These are phyloP conservation scores for Arachnopeziza araneosa DNA, from an alignment of 2,329 filamentous ascomycete genomes.

Conservation along the genomic window DNA sequence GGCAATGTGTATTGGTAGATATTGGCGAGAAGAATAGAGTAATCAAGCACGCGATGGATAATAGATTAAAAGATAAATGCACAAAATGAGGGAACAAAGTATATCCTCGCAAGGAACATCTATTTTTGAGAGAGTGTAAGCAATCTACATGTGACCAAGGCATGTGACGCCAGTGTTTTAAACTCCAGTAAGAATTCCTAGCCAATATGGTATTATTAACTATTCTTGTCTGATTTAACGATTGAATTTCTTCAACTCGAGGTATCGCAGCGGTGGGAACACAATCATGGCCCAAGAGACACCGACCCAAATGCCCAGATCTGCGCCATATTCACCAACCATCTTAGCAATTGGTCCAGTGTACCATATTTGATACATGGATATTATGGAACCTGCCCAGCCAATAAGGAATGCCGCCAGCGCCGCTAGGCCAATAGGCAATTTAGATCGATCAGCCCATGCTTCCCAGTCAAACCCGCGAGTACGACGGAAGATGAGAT, in stretches of 20 bases:
- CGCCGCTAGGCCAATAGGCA: conserved; percentile 59
- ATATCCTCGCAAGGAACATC: too few species aligned
- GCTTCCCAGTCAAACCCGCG: conserved; percentile 47
- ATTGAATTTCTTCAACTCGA: conserved; percentile 37
- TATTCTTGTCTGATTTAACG: too few species aligned
- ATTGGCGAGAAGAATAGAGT: too few species aligned
- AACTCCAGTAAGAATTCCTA: too few species aligned
- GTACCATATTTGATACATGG: conserved; percentile 64
- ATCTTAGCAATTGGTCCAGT: conserved; percentile 58
- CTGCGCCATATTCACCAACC: conserved; percentile 45
- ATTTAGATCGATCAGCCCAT: conserved; percentile 49
- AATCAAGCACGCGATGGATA: too few species aligned
- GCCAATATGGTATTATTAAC: too few species aligned
- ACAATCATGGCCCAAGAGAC: conserved; percentile 42
- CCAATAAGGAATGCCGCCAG: conserved; percentile 56
- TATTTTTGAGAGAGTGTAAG: too few species aligned
- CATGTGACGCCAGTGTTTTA: too few species aligned
- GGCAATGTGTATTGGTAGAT: too few species aligned
- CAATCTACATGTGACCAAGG: too few species aligned
- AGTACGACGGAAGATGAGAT: conserved; percentile 57
- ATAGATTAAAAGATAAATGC: too few species aligned
- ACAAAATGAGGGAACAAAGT: too few species aligned
- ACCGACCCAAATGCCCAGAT: conserved; percentile 48
- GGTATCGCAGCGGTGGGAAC: conserved; percentile 42
- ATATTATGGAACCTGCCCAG: conserved; percentile 56